These are phyloP conservation scores for Deinandra increscens DNA, from an alignment of 129 eudicot genomes.

Conservation along the genomic window DNA sequence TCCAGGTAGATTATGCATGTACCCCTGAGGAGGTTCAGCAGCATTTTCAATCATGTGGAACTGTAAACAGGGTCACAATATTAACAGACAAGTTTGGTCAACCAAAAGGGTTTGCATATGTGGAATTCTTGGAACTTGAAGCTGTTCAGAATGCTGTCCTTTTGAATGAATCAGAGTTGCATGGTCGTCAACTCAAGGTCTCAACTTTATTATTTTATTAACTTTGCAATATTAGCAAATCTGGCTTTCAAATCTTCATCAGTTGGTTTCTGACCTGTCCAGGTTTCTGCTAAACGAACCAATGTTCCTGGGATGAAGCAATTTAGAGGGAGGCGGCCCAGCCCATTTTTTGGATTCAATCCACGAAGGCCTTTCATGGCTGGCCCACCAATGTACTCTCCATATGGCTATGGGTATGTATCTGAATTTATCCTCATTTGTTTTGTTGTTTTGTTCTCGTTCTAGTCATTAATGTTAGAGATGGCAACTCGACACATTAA, in stretches of 20 bases:
- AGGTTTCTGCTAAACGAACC: conserved; percentile 70
- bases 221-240: conserved; percentile 6
- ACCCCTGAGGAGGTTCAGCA: conserved; percentile 95
- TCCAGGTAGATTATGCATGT: conserved; percentile 91
- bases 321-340: conserved; percentile 60
- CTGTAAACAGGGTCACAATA: conserved; percentile 84
- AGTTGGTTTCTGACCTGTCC: conserved; percentile 18
- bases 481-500: not conserved
- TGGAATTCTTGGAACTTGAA: conserved; percentile 71
- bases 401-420: conserved; percentile 83
- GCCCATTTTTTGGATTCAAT: conserved; percentile 53
- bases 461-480: not conserved
- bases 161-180: conserved; percentile 82
- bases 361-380: conserved; percentile 72
- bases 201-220: conserved; percentile 11
- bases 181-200: conserved; percentile 92
- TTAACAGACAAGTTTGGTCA: conserved; percentile 89
- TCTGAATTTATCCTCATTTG: not conserved
- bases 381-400: conserved; percentile 62
- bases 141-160: conserved; percentile 75
- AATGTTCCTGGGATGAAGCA: conserved; percentile 76
- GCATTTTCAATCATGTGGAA: conserved; percentile 82
- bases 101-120: conserved; percentile 91
- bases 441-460: not conserved
- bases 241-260: conserved; percentile 8